Base-by-base conservation (phyloP, 345 rosid genomes). In the Luvunga scandens region DNA sequence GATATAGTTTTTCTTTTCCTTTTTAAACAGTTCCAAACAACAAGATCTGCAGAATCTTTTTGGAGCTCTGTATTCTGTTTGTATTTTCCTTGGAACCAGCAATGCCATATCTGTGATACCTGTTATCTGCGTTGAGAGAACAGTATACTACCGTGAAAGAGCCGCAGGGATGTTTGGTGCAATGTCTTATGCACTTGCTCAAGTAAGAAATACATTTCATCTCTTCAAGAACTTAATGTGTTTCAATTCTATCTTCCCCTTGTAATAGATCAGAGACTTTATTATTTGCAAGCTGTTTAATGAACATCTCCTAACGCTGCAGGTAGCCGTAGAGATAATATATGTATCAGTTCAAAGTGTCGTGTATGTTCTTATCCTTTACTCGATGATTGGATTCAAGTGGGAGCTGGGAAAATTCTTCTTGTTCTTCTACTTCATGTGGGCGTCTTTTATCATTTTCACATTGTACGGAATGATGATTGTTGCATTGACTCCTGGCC, bases 391-490 rank as follows among this genome's bases (percentile, higher is more conserved):
- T 45, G 91, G 91, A 63, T 93, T 89, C 24, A 84, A 89, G 61
- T 90, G 94, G 96, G 39, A 71, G 60, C 80, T n/a, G 1, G 84
- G 10, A n/a, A 91, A 90, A 39, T 86, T 90, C 83, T 69, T 89
- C 30, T 86, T 84, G 88, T 94, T 94, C 86, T 82, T 78, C 81
- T 94, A 88, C 85, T 85, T 81, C 85, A 88, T 91, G 53, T 80
- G 84, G 57, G 86, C 89, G 77, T 82, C 89, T 82, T 93, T 93
- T 72, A 69, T 90, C 76, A 91, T 89, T 88, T 93, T 94, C 86
- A 88, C 97, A 0, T 7, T 92, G 31, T 94, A 89, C 34, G 97
- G 98, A 24, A 91, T 94, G 97, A 94, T 94, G 97, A 79, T 87
- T 75, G 90, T 89, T 9, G 97, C 97, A 6, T 77, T 94, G 70